Evolutionary conservation across 768 basidiomycete species (phyloP), one percentile per base, ranked within the genome.

Genomic region (Rhodotorula babjevae): DNA sequence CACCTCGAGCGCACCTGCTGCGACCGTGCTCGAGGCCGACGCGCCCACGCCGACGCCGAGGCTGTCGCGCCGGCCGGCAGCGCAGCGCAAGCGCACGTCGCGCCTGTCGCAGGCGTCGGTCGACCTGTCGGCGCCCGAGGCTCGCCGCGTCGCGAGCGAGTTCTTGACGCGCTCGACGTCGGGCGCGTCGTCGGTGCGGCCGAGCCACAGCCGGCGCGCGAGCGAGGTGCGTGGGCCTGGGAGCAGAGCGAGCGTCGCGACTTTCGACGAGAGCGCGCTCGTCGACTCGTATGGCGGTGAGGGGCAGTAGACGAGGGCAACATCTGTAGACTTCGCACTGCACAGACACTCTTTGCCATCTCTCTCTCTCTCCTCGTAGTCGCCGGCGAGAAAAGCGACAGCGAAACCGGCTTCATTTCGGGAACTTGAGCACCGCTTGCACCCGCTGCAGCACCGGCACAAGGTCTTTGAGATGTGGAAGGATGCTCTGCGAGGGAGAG

Each of bases 251-350:
- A 31, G 63, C 47, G 40, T 12, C 15, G 47, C 23, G 16, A 46
- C 49, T 15, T 58, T 18, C 29, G 69, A 70, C n/a, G 69, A 60
- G 63, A 23, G 16, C 19, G 63, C 44, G 27, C 49, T 70, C 5
- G 33, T 70, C 2, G 53, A 61, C 3, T 63, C 69, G 47, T 70
- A 70, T 25, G 69, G 63, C 11, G 69, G 27, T 7, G 62, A 52
- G 46, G 55, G 5, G 42, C 21, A n/a, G 18, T 15, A 46, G 33
- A 29, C 12, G 27, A 14, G 19, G 16, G 11, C 23, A 50, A 7
- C 6, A 31, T 40, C 15, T 3, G 27, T 47, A 46, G 60, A 31
- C n/a, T 9, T 18, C 18, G 47, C 47, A 16, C 47, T 11, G 16
- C 16, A 21, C 25, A 29, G 61, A 36, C 23, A n/a, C 40, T 61